Conservation (phyloP, 2,329 filamentous ascomycete species). For the Penicillium digitatum region DNA sequence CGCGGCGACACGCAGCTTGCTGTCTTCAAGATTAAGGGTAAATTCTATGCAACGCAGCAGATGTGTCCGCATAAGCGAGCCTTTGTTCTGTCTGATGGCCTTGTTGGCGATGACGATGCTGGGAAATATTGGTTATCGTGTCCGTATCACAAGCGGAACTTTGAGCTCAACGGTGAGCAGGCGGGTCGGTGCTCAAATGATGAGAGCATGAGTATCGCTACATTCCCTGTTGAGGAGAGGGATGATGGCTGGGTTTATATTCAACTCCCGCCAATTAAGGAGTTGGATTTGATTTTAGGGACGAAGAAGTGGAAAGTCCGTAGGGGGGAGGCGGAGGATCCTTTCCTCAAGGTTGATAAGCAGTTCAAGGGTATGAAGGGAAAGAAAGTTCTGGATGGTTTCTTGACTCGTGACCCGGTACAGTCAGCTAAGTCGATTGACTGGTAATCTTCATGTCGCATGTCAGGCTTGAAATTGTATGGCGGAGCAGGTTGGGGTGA, state of each 20-base stretch:
- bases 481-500: not conserved
- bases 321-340: constrained; percentile 61
- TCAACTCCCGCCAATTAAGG: constrained; percentile 72
- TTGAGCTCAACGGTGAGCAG: constrained; percentile 63
- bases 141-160: constrained; percentile 87
- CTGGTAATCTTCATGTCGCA: constrained; percentile 23
- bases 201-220: constrained; percentile 70
- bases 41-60: constrained; percentile 81
- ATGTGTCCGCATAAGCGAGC: constrained; percentile 93
- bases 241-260: constrained; percentile 75
- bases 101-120: constrained; percentile 62
- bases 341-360: constrained; percentile 55
- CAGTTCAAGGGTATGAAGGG: constrained; percentile 55
- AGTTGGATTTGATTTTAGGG: constrained; percentile 73
- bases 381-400: constrained; percentile 42
- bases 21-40: constrained; percentile 75
- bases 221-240: constrained; percentile 71
- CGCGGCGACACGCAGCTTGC: constrained; percentile 85
- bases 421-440: constrained; percentile 32
- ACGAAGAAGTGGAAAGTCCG: constrained; percentile 75
- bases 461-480: not conserved
- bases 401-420: constrained; percentile 5
- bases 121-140: constrained; percentile 80
- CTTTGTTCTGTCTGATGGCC: constrained; percentile 81
- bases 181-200: constrained; percentile 73